Base-by-base conservation (phyloP, 768 basidiomycete species). In the Favolaschia claudopus region DNA sequence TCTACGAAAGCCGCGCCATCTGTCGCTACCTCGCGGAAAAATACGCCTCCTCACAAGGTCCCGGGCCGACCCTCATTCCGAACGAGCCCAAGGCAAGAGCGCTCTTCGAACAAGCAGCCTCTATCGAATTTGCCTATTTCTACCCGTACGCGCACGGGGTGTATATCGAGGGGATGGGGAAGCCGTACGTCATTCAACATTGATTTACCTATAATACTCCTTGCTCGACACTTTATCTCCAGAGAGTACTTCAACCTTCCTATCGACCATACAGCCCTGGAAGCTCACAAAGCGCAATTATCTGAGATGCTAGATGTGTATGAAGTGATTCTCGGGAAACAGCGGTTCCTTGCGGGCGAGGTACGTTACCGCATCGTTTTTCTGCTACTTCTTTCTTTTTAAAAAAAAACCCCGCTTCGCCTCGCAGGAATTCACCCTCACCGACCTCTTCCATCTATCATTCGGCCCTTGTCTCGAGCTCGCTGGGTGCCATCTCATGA, bases 331-430 rank as follows among this genome's bases (percentile, higher is more conserved):
- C 74, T 88, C 13, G 68, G 71, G 15, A 86, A 82, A 66, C 79
- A 82, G 36, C 69, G 74, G 32, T 88, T 85, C 62, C 68, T 87
- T 4, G 82, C 83, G 22, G 86, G 87, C 15, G 74, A 85, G 60
- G 86, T 84, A 58, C 47, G 79, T 70, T n/a, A 39, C 48, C 32
- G 14, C 33, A 17, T 33, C 4, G n/a, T 14, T 33, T 27, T 6
- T 33, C 8, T 20, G 31, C 27, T 8, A 27, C 6, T 27, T 12
- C 24, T 36, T 7, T 55, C 32, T 12, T 13, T 2, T 7, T 33
- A n/a, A n/a, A n/a, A n/a, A n/a, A n/a, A 27, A 36, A 47, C 25
- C 29, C 10, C 7, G 17, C 22, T 20, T 19, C 39, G 19, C 33
- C 33, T 28, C 38, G 1, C 46, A 84, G 82, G 70, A 65, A 32